A percentile compares a stretch with the other conserved stretches of the same genome.
These are phyloP conservation scores for Clavulina sp. DNA, from an alignment of 768 basidiomycete species.

Conservation along the genomic window DNA sequence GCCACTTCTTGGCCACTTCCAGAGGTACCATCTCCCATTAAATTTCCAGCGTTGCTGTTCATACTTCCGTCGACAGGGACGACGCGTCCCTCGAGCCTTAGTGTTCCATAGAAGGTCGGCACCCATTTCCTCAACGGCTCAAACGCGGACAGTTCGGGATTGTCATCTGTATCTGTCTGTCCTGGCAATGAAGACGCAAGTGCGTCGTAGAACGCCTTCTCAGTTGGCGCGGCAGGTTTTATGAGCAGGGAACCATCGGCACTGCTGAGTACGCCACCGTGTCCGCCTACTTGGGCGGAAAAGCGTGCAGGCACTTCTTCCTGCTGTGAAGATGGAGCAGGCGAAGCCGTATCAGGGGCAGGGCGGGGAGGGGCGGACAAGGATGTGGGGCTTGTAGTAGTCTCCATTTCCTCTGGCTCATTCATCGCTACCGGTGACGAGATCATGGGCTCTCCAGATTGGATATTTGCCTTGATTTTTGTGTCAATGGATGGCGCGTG, in stretches of 20 bases:
- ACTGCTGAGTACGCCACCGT: slow-evolving; percentile 49
- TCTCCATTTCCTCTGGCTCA: no score
- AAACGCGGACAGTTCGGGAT: not conserved
- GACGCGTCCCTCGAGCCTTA: slow-evolving; percentile 51
- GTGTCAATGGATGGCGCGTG: no score
- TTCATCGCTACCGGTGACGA: no score
- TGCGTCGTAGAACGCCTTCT: slow-evolving; percentile 54
- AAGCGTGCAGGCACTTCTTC: no score
- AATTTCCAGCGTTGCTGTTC: not conserved
- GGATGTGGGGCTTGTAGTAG: no score
- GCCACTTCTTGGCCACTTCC: slow-evolving; percentile 29
- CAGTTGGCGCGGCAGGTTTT: slow-evolving; percentile 50
- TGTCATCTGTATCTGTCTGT: not conserved
- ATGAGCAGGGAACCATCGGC: slow-evolving; percentile 65
- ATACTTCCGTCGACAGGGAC: slow-evolving; percentile 13
- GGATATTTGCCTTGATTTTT: no score
- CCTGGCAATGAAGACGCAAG: slow-evolving; percentile 22
- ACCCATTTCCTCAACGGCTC: slow-evolving; percentile 29
- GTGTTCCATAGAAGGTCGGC: slow-evolving; percentile 63
- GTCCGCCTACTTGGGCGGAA: slow-evolving; percentile 65
- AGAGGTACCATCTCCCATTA: slow-evolving; percentile 13
- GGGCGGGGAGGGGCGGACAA: no score
- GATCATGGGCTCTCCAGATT: no score
- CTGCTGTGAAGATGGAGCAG: no score
- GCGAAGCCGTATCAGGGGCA: no score